A percentile compares a stretch with the other conserved stretches of the same genome.
These are phyloP conservation scores for Phytophthora citrophthora DNA, from an alignment of 352 stramenopile genomes.

Conservation along the genomic window DNA sequence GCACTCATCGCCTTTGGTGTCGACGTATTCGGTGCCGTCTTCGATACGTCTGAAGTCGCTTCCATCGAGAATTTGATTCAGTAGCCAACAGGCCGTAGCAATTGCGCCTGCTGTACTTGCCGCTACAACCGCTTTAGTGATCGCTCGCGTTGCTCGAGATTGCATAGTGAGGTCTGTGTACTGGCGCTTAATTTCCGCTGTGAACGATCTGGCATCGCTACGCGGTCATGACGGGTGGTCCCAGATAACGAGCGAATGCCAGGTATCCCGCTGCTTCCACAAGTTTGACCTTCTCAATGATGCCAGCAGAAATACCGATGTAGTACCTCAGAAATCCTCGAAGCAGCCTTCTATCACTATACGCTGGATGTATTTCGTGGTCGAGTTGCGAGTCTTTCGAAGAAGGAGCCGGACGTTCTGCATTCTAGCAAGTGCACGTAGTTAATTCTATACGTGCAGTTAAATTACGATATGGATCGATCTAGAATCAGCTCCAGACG, in stretches of 20 bases:
- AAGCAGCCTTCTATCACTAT: too few species aligned
- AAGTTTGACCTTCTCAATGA: too few species aligned
- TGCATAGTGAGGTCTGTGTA: conserved; percentile 25
- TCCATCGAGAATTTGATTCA: conserved; percentile 27
- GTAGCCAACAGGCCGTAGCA: conserved; percentile 24
- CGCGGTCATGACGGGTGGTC: conserved; percentile 11
- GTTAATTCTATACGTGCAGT: conserved; percentile 17
- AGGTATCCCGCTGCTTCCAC: conserved; percentile 3
- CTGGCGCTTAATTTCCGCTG: conserved; percentile 21
- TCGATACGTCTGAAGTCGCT: conserved; percentile 11
- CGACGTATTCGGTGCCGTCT: not conserved
- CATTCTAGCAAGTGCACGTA: not conserved
- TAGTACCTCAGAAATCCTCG: too few species aligned
- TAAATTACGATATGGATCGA: conserved; percentile 11
- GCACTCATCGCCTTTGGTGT: not conserved
- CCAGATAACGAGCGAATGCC: conserved; percentile 13
- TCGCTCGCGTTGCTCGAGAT: conserved; percentile 22
- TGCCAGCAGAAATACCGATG: too few species aligned
- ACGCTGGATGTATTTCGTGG: too few species aligned
- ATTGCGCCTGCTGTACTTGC: conserved; percentile 32
- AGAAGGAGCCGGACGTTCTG: not conserved
- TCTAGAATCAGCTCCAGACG: conserved; percentile 21
- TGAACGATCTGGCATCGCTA: conserved; percentile 12
- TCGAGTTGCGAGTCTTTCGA: too few species aligned
- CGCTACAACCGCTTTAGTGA: conserved; percentile 23